Evolutionary conservation across 805 yeast species (phyloP), one percentile per base, ranked within the genome.

Genomic region (Kuraishia cidri): DNA sequence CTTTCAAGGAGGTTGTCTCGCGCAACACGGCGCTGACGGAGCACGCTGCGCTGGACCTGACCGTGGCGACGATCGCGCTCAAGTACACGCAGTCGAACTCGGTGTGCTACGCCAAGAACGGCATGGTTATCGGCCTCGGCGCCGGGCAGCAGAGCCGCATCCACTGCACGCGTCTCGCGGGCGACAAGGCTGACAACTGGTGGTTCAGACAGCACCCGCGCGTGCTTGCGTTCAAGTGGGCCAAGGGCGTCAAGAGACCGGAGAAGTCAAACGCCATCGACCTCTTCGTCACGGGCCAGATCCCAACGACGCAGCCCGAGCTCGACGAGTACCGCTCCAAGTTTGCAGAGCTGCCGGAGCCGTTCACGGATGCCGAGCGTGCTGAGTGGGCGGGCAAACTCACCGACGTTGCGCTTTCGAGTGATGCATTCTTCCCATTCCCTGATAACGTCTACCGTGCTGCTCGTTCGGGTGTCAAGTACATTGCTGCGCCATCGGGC

Each of bases 371-470:
- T 18, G 76, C 69, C 42, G 98, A 92, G 69, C 85, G 90, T 63
- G 64, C 66, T 43, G 95, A 83, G 49, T 92, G 97, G 97, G 62
- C 81, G 44, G 48, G 64, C 40, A 75, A 87, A 65, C 72, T 87
- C 58, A 74, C 66, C 38, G 78, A 84, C 48, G 99, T 92, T 36
- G 87, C 97, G 9, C 69, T 88, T 47, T 81, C 96, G 12, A 87
- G 97, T 3, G 99, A 92, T 58, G 99, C 99, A 19, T 92, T 92
- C 77, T 92, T 92, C 94, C 99, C 99, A 64, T 92, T 92, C 92
- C 92, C 97, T 45, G 99, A 92, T 62, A 92, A 92, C 56, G 95
- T 92, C 47, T 87, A 90, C 76, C 79, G 99, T 61, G 97, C 97
- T 43, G 96, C 79, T 33, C 78, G 84, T 69, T 81, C 94, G 13